Conservation (phyloP, 495 filamentous ascomycete genomes). For the Penicillium maclennaniae region DNA sequence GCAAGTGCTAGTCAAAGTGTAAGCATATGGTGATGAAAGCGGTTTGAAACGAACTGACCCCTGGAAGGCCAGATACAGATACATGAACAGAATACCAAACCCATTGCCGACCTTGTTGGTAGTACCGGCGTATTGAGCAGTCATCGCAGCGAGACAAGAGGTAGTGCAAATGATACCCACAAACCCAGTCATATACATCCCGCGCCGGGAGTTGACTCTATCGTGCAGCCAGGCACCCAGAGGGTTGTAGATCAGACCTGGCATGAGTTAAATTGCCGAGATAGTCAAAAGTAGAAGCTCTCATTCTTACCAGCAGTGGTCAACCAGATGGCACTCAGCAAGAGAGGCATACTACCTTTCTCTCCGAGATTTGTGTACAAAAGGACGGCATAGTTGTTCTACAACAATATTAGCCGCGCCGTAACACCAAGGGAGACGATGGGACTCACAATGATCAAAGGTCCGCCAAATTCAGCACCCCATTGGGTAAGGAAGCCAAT, state of each 20-base stretch:
- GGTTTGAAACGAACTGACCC: constrained; percentile 19
- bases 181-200: constrained; percentile 44
- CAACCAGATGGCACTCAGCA: constrained; percentile 46
- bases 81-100: constrained; percentile 48
- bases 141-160: constrained; percentile 41
- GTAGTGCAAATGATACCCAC: constrained; percentile 35
- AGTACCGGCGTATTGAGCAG: constrained; percentile 39
- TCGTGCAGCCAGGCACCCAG: constrained; percentile 47
- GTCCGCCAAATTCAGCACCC: constrained; percentile 38
- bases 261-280: constrained; percentile 9
- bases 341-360: constrained; percentile 41
- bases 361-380: constrained; percentile 47
- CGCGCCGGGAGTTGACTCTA: constrained; percentile 40
- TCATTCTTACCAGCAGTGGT: constrained; percentile 35
- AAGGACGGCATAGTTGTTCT: constrained; percentile 49
- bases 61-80: constrained; percentile 44
- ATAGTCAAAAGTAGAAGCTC: not conserved
- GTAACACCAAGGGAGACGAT: not conserved
- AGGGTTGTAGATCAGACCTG: constrained; percentile 43
- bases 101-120: constrained; percentile 43
- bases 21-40: not conserved
- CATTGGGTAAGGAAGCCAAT: constrained; percentile 41
- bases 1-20: constrained; percentile 29
- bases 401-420: constrained; percentile 2
- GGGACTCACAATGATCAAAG: constrained; percentile 33